Percentiles rank a stretch among this genome's conserved stretches.
Conservation (phyloP, 495 filamentous ascomycete species). For the Stereocaulon alpinum region DNA sequence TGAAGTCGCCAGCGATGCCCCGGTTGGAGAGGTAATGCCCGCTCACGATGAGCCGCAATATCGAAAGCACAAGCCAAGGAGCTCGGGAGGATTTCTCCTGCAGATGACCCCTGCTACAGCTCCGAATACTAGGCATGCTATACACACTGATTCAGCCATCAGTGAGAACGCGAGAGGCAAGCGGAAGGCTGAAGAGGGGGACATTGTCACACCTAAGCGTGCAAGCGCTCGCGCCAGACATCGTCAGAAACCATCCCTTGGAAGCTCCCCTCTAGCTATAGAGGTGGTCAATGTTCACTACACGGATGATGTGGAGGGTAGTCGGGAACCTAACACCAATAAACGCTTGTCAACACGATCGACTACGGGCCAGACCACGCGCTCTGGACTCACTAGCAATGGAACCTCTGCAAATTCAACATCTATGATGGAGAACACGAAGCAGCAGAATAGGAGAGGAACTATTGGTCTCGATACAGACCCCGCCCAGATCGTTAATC, state of each 20-base stretch:
- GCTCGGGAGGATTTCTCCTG: conserved; percentile 38
- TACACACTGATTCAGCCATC: not conserved
- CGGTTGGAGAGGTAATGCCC: not conserved
- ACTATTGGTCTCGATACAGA: conserved; percentile 51
- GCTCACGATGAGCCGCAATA: conserved; percentile 5
- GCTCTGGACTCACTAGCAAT: conserved; percentile 10
- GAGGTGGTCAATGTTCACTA: conserved; percentile 17
- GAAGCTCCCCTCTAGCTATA: conserved; percentile 23
- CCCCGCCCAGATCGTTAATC: conserved; percentile 76
- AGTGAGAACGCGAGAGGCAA: conserved; percentile 19
- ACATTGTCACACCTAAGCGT: conserved; percentile 14
- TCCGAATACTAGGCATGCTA: conserved; percentile 28
- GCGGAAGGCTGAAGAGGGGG: conserved; percentile 13
- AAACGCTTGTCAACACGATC: conserved; percentile 2
- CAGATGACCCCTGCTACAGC: conserved; percentile 27
- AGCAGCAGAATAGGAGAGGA: conserved; percentile 1
- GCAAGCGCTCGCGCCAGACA: conserved; percentile 8
- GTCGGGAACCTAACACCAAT: not conserved
- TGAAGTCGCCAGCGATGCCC: not conserved
- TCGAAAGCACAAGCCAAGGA: conserved; percentile 26
- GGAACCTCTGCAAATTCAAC: not conserved
- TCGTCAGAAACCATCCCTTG: conserved; percentile 10
- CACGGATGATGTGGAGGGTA: not conserved
- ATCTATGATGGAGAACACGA: not conserved
- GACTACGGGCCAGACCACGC: not conserved